Percentiles rank a stretch among this genome's conserved stretches.
phyloP scores from a whole-genome alignment of 73 alveolate species.

The Paramecium sexaurelia region DNA sequence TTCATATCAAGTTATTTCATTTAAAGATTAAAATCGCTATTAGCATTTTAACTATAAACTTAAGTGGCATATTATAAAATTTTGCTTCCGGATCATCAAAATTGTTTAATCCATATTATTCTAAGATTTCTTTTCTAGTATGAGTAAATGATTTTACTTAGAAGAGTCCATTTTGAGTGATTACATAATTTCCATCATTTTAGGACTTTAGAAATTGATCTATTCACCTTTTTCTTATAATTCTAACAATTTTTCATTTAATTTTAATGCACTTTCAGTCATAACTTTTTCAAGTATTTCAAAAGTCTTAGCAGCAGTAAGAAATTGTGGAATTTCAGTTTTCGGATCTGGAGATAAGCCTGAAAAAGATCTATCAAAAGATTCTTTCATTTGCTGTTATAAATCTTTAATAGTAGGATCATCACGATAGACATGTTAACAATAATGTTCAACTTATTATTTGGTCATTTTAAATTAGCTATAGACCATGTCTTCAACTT shows the following conservation, averaged over 20 bases:
- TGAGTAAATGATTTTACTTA: background rate
- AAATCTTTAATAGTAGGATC: conserved; percentile 25
- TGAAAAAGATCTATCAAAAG: conserved; percentile 22
- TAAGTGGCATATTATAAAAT: conserved; percentile 40
- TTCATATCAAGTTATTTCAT: conserved; percentile 26
- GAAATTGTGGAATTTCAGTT: conserved; percentile 24
- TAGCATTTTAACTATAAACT: background rate
- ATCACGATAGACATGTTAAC: conserved; percentile 17
- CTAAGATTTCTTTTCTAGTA: conserved; percentile 24
- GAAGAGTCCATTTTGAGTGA: conserved; percentile 41
- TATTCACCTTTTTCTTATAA: conserved; percentile 47
- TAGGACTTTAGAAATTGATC: conserved; percentile 17
- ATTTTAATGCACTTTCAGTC: conserved; percentile 44
- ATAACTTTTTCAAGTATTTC: conserved; percentile 35
- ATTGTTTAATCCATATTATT: conserved; percentile 1
- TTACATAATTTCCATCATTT: conserved; percentile 57
- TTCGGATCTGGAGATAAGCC: conserved; percentile 44
- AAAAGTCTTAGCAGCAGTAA: conserved; percentile 28
- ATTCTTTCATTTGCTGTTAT: conserved; percentile 27
- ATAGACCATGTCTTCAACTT: conserved; percentile 20
- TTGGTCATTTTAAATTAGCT: background rate
- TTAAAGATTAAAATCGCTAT: background rate
- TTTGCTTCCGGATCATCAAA: conserved; percentile 54
- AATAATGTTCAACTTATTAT: background rate
- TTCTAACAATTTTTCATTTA: conserved; percentile 54